Percentiles rank a stretch among this genome's conserved stretches.
Evolutionary conservation across 257 asterid genomes (phyloP).

Genomic region (Solanum lignicaule): DNA sequence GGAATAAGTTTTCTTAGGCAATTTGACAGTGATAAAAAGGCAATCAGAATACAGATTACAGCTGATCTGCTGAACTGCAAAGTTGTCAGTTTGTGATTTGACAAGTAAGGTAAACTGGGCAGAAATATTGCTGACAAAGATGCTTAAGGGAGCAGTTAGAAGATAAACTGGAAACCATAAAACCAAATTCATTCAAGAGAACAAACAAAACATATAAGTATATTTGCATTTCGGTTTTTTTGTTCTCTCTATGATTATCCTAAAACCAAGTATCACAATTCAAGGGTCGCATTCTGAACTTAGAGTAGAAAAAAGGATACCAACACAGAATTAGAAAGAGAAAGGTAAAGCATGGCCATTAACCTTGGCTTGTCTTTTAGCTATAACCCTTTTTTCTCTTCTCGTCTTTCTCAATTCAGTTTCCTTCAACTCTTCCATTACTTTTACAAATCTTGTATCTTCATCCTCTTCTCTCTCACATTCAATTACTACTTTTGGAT

Average conservation of each 20-base stretch:
- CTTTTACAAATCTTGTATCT: slow-evolving; percentile 54
- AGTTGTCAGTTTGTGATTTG: not conserved
- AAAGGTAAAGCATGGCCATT: not conserved
- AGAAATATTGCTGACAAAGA: not conserved
- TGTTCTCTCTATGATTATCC: not conserved
- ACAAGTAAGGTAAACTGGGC: not conserved
- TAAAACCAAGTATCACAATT: not conserved
- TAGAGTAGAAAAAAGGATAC: not conserved
- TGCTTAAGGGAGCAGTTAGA: not conserved
- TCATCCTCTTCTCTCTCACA: slow-evolving; percentile 26
- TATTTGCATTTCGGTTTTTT: not conserved
- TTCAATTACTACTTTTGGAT: slow-evolving; percentile 26
- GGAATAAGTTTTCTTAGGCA: not conserved
- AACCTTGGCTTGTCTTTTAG: slow-evolving; percentile 80
- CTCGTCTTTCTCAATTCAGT: slow-evolving; percentile 76
- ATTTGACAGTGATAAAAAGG: not conserved
- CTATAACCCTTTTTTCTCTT: slow-evolving; percentile 46
- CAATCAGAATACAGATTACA: not conserved
- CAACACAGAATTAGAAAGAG: not conserved
- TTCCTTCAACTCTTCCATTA: slow-evolving; percentile 81
- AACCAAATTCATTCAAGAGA: not conserved
- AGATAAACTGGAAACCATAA: not conserved
- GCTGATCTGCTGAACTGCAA: not conserved
- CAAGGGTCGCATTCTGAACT: not conserved
- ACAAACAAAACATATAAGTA: not conserved